Conservation (phyloP, 148 eudicot genomes). For the Camellia lanceoleosa region DNA sequence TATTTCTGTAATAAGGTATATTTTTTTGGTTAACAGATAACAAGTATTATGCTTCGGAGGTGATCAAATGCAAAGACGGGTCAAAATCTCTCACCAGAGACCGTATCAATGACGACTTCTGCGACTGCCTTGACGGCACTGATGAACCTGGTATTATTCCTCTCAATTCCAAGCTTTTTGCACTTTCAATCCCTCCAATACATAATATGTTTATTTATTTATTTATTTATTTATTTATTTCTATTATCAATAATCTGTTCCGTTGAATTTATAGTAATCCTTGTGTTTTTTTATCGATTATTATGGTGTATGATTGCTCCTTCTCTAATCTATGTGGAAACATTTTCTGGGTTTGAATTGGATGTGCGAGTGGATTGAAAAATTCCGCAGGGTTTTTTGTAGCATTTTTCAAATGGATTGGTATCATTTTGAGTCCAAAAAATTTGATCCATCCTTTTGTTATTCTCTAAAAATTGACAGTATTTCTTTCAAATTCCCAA, state of each 20-base stretch:
- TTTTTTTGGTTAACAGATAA: constrained; percentile 40
- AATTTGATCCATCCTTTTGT: too few relatives aligned
- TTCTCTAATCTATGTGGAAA: not conserved
- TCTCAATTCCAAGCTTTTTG: not conserved
- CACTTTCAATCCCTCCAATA: not conserved
- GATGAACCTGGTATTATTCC: constrained; percentile 70
- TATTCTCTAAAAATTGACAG: not conserved
- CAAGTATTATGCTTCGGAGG: constrained; percentile 36
- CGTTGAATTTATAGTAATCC: too few relatives aligned
- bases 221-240: too few relatives aligned
- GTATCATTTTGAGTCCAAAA: too few relatives aligned
- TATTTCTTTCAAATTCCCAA: not conserved
- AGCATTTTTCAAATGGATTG: not conserved
- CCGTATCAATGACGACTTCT: constrained; percentile 80
- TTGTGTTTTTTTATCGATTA: too few relatives aligned
- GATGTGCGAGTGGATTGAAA: not conserved
- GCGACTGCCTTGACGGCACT: constrained; percentile 82
- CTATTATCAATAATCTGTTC: not conserved
- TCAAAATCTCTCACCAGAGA: constrained; percentile 53
- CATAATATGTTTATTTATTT: not conserved
- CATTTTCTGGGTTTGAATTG: not conserved
- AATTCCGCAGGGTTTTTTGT: not conserved
- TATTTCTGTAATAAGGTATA: not conserved
- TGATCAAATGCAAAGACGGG: constrained; percentile 78
- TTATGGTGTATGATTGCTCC: too few relatives aligned